Percentiles rank a stretch among this genome's conserved stretches.
Evolutionary conservation across 208 protist species (phyloP).

Genomic region (Lotmaria passim): DNA sequence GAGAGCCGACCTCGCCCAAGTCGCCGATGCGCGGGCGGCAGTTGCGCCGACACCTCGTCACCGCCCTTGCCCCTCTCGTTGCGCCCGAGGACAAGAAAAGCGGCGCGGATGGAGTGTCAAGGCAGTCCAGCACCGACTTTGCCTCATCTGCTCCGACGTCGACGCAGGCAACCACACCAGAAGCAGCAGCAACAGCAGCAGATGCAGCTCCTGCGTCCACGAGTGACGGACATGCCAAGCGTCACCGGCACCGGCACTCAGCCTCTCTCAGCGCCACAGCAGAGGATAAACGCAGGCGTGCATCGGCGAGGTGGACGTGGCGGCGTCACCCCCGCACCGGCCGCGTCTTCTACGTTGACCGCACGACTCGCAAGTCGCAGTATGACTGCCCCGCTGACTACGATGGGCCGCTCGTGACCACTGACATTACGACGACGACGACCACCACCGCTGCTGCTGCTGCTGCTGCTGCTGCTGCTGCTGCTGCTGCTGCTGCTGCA

Average conservation of each 20-base stretch:
- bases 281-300: not conserved
- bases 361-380: slow-evolving; percentile 44
- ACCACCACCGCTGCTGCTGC: not conserved
- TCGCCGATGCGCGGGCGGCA: slow-evolving; percentile 13
- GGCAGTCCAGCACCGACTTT: not conserved
- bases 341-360: slow-evolving; percentile 59
- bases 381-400: slow-evolving; percentile 60
- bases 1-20: not conserved
- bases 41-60: slow-evolving; percentile 16
- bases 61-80: slow-evolving; percentile 15
- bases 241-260: not conserved
- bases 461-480: too few species aligned
- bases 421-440: too few species aligned
- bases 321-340: slow-evolving; percentile 43
- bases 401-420: slow-evolving; percentile 36
- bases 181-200: not conserved
- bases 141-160: too few species aligned
- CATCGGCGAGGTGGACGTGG: slow-evolving; percentile 53
- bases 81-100: not conserved
- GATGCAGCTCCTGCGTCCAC: not conserved
- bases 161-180: not conserved
- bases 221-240: not conserved
- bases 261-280: not conserved
- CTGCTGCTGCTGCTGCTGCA: too few species aligned
- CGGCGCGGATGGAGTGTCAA: not conserved